Percentiles rank a stretch among this genome's conserved stretches.
Conservation (phyloP, 257 asterid genomes). For the Dorcoceras hygrometricum region DNA sequence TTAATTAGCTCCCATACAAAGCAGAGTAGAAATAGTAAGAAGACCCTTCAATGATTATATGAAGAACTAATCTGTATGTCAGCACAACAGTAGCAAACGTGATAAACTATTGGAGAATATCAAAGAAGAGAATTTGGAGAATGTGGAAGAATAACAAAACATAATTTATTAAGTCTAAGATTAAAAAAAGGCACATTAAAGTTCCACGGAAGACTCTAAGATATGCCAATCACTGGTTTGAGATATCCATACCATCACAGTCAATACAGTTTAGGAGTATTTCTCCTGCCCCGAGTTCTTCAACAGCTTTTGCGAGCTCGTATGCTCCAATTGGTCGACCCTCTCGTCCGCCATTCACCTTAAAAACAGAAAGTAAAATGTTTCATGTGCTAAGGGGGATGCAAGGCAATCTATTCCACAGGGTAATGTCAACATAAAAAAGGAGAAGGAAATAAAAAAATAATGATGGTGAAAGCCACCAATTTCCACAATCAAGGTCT, state of each 20-base stretch:
- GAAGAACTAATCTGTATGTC: neutral
- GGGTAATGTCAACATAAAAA: constrained; percentile 5
- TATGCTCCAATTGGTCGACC: constrained; percentile 95
- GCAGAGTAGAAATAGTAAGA: neutral
- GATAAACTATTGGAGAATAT: neutral
- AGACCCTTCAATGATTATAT: neutral
- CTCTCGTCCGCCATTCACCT: constrained; percentile 97
- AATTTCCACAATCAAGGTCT: neutral
- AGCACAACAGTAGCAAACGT: neutral
- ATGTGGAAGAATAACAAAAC: neutral
- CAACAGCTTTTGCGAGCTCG: constrained; percentile 96
- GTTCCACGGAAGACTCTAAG: neutral
- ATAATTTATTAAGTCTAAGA: neutral
- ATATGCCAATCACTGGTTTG: constrained; percentile 7
- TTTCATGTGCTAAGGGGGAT: neutral
- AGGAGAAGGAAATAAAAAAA: neutral
- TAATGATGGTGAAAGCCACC: constrained; percentile 3
- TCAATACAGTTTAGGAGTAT: constrained; percentile 91
- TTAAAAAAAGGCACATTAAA: constrained; percentile 6
- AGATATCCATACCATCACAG: constrained; percentile 68
- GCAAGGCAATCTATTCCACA: neutral
- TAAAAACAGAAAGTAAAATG: constrained; percentile 10
- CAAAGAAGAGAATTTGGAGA: neutral
- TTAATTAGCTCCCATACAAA: neutral
- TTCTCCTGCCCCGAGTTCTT: constrained; percentile 98